Conservation (phyloP, 2,329 filamentous ascomycete genomes). For the Ceratocystis eucalypticola region DNA sequence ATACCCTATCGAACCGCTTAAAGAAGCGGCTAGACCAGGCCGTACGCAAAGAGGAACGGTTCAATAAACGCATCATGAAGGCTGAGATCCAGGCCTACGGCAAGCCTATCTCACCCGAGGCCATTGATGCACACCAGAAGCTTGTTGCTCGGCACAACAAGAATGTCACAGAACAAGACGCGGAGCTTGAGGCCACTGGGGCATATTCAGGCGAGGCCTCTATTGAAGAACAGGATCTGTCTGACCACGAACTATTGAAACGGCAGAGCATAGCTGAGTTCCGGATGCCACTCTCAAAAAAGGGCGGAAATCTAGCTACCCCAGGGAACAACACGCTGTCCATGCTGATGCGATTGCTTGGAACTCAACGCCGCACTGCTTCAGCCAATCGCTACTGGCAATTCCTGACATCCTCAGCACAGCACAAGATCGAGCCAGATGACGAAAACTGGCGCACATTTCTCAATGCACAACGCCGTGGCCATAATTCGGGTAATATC, state of each 20-base stretch:
- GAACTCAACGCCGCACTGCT: slow-evolving; percentile 44
- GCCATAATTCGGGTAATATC: slow-evolving; percentile 50
- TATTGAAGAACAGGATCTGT: not conserved
- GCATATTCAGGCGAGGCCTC: not conserved
- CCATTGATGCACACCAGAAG: slow-evolving; percentile 5
- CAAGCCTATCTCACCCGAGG: slow-evolving; percentile 11
- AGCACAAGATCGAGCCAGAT: slow-evolving; percentile 55
- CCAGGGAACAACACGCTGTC: slow-evolving; percentile 50
- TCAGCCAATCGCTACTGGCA: slow-evolving; percentile 69
- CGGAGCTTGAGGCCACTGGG: not conserved
- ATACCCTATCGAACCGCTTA: not conserved
- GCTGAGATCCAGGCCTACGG: slow-evolving; percentile 12
- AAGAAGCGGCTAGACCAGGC: slow-evolving; percentile 13
- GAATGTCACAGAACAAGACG: not conserved
- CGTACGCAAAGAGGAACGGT: slow-evolving; percentile 6
- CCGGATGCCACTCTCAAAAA: not conserved
- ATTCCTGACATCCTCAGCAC: slow-evolving; percentile 40
- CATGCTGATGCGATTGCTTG: slow-evolving; percentile 52
- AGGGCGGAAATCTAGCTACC: slow-evolving; percentile 25
- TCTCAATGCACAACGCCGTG: slow-evolving; percentile 51
- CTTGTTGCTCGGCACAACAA: not conserved
- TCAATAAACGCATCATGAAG: slow-evolving; percentile 2
- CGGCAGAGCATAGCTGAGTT: not conserved
- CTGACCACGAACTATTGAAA: not conserved
- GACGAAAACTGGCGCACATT: slow-evolving; percentile 54